Base-by-base conservation (phyloP, 768 basidiomycete species). In the Lactifluus rugatus region DNA sequence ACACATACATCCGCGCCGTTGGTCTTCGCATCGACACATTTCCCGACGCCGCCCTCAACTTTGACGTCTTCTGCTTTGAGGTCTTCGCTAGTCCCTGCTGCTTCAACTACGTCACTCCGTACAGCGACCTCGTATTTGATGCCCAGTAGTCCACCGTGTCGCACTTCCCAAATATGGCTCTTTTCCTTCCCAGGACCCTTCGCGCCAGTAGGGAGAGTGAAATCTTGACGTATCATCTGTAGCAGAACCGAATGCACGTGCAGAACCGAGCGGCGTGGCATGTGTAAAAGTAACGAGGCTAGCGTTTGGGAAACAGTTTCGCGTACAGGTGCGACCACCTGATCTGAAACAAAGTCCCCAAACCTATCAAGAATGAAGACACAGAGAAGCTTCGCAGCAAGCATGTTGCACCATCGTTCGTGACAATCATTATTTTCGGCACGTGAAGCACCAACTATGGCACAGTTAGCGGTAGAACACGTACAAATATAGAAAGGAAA, bases 121-220 rank as follows among this genome's bases (percentile, higher is more conserved):
- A 98, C 96, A 14, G 95, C 96, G 37, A 98, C 93, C 70, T 97
- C 91, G 69, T 98, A 98, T 75, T 97, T 97, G 70, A 99, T 84
- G 1, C 96, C 96, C 9, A 98, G 79, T 58, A 99, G 73, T 28
- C 96, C 96, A n/a, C 96, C 94, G 74, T 99, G 96, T 54, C 95
- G 80, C 50, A 99, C 87, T 71, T 98, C 92, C 96, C 96, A 99
- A 7, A 93, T 80, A 70, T 94, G 90, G 54, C 68, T 72, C 70
- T 59, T 81, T 31, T 70, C 69, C 75, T 62, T 70, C 25, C 53
- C 54, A 2, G 46, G 50, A 6, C 39, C 36, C 46, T 69, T 72
- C 52, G 70, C 66, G 42, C 65, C 58, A 46, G 65, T 66, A 36
- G 67, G 74, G 37, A 80, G 70, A 1, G 75, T 71, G 69, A 89